Percentiles rank a stretch among this genome's conserved stretches.
Evolutionary conservation across 106 monocot species (phyloP).

Genomic region (Vanilla planifolia): DNA sequence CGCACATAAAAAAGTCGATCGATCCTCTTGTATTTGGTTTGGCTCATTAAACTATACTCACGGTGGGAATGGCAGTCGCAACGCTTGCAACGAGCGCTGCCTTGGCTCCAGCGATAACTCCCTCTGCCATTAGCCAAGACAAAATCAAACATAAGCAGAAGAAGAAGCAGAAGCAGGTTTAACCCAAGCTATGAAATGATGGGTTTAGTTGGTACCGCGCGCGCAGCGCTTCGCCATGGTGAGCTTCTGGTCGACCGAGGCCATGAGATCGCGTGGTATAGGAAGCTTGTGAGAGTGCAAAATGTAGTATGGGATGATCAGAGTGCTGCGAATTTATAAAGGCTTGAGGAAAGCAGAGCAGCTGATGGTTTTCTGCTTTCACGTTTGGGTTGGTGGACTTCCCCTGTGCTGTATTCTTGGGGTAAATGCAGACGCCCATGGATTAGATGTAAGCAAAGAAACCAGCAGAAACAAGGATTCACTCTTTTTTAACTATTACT

Average conservation of each 20-base stretch:
- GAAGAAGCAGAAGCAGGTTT: background rate
- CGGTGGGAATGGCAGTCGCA: conserved; percentile 75
- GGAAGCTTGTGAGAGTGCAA: background rate
- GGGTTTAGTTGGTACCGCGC: conserved; percentile 19
- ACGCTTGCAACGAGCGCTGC: conserved; percentile 64
- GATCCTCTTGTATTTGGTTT: background rate
- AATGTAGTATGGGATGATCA: background rate
- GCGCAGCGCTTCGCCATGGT: conserved; percentile 42
- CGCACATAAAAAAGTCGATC: background rate
- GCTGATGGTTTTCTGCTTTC: conserved; percentile 7
- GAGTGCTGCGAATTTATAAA: conserved; percentile 5
- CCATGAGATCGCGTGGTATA: background rate
- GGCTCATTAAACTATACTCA: conserved; percentile 18
- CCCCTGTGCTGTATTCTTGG: background rate
- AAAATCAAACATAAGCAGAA: background rate
- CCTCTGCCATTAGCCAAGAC: conserved; percentile 42
- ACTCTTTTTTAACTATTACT: too few relatives aligned
- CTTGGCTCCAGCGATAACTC: conserved; percentile 79
- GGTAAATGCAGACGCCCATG: background rate
- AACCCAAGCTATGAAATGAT: too few relatives aligned
- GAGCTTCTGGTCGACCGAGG: conserved; percentile 24
- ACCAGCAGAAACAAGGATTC: too few relatives aligned
- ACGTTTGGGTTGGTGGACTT: background rate
- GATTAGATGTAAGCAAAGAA: background rate
- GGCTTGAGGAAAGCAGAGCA: background rate